Evolutionary conservation across 2,329 filamentous ascomycete species (phyloP).

Genomic region (Fusarium sp.): DNA sequence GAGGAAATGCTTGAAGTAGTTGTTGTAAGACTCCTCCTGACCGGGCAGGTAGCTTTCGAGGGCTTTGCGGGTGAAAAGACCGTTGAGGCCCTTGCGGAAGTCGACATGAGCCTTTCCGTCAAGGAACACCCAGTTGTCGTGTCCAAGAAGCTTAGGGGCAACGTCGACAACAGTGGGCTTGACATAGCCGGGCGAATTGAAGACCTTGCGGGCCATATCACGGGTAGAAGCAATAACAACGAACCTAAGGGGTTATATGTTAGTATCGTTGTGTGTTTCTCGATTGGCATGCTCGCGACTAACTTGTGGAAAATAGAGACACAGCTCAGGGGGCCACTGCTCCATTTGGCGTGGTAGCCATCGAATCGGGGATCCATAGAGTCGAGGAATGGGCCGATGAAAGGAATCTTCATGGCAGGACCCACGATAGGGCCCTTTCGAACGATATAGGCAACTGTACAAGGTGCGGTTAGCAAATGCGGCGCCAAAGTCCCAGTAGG

Average conservation of each 20-base stretch:
- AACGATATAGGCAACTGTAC: constrained; percentile 78
- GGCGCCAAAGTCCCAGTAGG: neutral
- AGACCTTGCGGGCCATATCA: constrained; percentile 95
- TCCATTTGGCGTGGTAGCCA: constrained; percentile 93
- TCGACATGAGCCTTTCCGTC: constrained; percentile 96
- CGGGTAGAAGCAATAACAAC: constrained; percentile 96
- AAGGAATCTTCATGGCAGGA: constrained; percentile 81
- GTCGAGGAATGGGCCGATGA: constrained; percentile 95
- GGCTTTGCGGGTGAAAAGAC: constrained; percentile 91
- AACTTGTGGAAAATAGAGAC: constrained; percentile 99
- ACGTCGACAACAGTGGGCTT: constrained; percentile 97
- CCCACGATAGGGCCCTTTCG: constrained; percentile 83
- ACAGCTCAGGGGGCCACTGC: constrained; percentile 90
- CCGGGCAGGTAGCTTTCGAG: constrained; percentile 90
- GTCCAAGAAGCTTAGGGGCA: constrained; percentile 91
- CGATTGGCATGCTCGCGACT: constrained; percentile 46
- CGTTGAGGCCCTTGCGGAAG: constrained; percentile 96
- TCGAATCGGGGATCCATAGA: constrained; percentile 93
- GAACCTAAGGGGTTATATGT: constrained; percentile 70
- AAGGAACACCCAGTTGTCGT: constrained; percentile 96
- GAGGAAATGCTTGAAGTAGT: constrained; percentile 85
- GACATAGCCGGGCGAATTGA: constrained; percentile 92
- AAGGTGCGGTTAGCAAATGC: constrained; percentile 38
- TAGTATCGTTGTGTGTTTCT: constrained; percentile 3
- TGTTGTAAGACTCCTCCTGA: constrained; percentile 91